A percentile compares a stretch with the other conserved stretches of the same genome.
phyloP scores from a whole-genome alignment of 768 basidiomycete species.

The Tulasnella sp. region DNA sequence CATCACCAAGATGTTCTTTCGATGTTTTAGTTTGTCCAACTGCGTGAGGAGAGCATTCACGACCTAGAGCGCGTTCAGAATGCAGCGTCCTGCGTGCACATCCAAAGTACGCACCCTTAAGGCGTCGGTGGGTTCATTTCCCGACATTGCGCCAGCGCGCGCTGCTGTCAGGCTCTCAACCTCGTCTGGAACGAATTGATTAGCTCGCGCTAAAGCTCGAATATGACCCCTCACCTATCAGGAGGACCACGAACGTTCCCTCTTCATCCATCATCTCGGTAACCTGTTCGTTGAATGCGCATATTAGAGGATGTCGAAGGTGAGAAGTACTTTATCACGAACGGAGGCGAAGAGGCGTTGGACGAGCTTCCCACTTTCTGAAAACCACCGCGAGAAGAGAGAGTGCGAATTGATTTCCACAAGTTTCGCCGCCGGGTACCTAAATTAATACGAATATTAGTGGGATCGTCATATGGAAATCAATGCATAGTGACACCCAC shows the following conservation, averaged over 20 bases:
- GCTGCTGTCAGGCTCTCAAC: conserved; percentile 95
- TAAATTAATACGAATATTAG: conserved; percentile 29
- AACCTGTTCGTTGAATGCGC: neutral
- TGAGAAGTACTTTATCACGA: neutral
- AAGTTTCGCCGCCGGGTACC: conserved; percentile 78
- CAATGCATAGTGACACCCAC: conserved; percentile 36
- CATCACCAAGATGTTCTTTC: conserved; percentile 92
- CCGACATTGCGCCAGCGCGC: conserved; percentile 86
- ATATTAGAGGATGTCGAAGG: neutral
- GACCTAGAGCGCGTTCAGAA: conserved; percentile 46
- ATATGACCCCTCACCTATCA: conserved; percentile 58
- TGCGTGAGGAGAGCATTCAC: conserved; percentile 97
- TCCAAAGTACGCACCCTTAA: conserved; percentile 51
- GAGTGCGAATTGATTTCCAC: conserved; percentile 98
- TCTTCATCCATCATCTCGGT: conserved; percentile 90
- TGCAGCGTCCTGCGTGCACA: neutral
- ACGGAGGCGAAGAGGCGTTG: conserved; percentile 86
- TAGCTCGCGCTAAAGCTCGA: conserved; percentile 13
- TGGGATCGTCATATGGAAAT: neutral
- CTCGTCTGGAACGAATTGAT: conserved; percentile 54
- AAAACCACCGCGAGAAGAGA: conserved; percentile 97
- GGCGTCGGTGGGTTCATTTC: conserved; percentile 93
- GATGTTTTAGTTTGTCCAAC: conserved; percentile 87
- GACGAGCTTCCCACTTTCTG: conserved; percentile 96
- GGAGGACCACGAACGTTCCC: conserved; percentile 80